Conservation (phyloP, 176 grass and related monocot species). For the Hordeum marinum region DNA sequence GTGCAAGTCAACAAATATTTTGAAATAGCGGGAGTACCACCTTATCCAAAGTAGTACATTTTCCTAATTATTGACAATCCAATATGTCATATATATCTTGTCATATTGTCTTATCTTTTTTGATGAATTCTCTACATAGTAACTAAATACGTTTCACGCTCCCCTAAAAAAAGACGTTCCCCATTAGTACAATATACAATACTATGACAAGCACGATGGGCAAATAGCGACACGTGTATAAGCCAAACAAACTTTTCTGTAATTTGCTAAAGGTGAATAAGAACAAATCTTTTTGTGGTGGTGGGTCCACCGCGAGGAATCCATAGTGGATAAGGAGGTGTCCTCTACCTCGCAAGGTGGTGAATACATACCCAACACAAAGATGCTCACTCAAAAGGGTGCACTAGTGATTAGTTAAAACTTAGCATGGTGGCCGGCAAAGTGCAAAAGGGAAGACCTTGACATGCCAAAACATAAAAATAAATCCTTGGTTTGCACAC, state of each 20-base stretch:
- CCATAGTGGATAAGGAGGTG: conserved; percentile 57
- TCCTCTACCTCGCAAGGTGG: neutral
- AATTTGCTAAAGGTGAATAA: neutral
- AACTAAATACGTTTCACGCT: neutral
- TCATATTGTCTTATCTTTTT: neutral
- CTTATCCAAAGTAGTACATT: neutral
- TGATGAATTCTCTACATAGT: neutral
- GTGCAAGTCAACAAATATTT: neutral
- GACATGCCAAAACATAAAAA: neutral
- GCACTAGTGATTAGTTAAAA: conserved; percentile 26
- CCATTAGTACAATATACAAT: no score
- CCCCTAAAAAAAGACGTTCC: no score
- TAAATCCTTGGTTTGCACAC: neutral
- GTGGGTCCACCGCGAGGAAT: conserved; percentile 25
- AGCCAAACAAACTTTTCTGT: neutral
- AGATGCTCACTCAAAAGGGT: conserved; percentile 57
- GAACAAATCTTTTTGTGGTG: neutral
- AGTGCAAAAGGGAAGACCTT: conserved; percentile 4
- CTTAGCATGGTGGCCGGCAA: neutral
- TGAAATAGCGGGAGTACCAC: no score
- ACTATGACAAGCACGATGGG: no score
- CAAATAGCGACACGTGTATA: neutral
- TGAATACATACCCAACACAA: conserved; percentile 20
- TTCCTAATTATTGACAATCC: neutral
- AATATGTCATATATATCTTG: neutral